Percentiles rank a stretch among this genome's conserved stretches.
Conservation (phyloP, 805 yeast species). For the Candida coleopterorum region DNA sequence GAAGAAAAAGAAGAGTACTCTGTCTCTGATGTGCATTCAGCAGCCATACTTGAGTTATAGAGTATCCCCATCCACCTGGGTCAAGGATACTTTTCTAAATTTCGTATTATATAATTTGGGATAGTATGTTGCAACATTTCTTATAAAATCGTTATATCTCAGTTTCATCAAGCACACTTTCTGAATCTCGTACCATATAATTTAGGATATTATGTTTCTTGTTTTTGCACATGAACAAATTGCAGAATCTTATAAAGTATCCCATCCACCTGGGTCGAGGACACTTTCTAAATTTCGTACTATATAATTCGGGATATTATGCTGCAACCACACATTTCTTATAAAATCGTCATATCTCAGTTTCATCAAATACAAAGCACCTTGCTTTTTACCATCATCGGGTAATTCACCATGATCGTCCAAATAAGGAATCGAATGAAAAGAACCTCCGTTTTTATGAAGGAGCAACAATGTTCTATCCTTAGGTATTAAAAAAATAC, state of each 20-base stretch:
- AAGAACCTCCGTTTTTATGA: slow-evolving; percentile 76
- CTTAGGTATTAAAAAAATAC: slow-evolving; percentile 69
- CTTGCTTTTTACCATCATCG: slow-evolving; percentile 63
- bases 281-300: slow-evolving; percentile 76
- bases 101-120: slow-evolving; percentile 71
- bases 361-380: slow-evolving; percentile 63
- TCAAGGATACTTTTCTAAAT: slow-evolving; percentile 75
- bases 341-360: slow-evolving; percentile 62
- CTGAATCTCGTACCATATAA: too few relatives aligned
- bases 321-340: slow-evolving; percentile 69
- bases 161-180: slow-evolving; percentile 55
- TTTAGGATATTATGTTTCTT: too few relatives aligned
- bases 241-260: slow-evolving; percentile 71
- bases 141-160: slow-evolving; percentile 62
- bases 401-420: slow-evolving; percentile 86
- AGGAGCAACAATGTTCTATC: slow-evolving; percentile 60
- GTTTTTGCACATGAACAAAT: too few relatives aligned
- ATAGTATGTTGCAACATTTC: slow-evolving; percentile 67
- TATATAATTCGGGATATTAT: slow-evolving; percentile 70
- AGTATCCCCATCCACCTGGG: slow-evolving; percentile 98
- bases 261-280: slow-evolving; percentile 95
- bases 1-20: too few relatives aligned
- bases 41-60: too few relatives aligned
- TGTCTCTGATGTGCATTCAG: too few relatives aligned
- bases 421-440: slow-evolving; percentile 75